These are phyloP conservation scores for Trypanosomatidae sp. DNA, from an alignment of 208 protist genomes.

Conservation along the genomic window DNA sequence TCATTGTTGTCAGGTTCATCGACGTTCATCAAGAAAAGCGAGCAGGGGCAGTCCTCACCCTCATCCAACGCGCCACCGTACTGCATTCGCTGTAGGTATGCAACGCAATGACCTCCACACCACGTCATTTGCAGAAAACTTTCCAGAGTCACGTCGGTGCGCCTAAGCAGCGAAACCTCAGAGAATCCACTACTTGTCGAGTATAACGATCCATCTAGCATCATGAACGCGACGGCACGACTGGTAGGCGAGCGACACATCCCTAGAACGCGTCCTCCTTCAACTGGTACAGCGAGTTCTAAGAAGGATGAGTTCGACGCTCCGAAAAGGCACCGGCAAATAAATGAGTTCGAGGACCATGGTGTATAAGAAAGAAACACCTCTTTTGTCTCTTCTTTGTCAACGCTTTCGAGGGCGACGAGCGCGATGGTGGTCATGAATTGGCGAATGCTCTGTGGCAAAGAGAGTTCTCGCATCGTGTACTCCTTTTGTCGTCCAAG, in stretches of 20 bases:
- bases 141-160: conserved; percentile 8
- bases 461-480: conserved; percentile 20
- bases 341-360: conserved; percentile 12
- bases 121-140: conserved; percentile 50
- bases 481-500: conserved; percentile 18
- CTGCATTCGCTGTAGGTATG: conserved; percentile 34
- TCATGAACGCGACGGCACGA: conserved; percentile 45
- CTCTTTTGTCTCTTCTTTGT: conserved; percentile 13
- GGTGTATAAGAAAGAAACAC: conserved; percentile 34
- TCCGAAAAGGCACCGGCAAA: conserved; percentile 31
- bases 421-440: conserved; percentile 18
- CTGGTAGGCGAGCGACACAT: conserved; percentile 58
- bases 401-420: conserved; percentile 17
- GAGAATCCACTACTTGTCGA: conserved; percentile 52
- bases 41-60: conserved; percentile 33
- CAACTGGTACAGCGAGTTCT: conserved; percentile 49
- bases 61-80: conserved; percentile 12
- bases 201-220: conserved; percentile 66
- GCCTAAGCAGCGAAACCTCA: conserved; percentile 47
- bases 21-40: conserved; percentile 42
- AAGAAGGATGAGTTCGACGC: conserved; percentile 21
- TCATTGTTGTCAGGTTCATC: conserved; percentile 49
- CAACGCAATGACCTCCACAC: conserved; percentile 49
- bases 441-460: conserved; percentile 24
- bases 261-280: conserved; percentile 51